Evolutionary conservation across 768 basidiomycete genomes (phyloP), one percentile per base, ranked within the genome.

Genomic region (Nevesoporus exiguus): DNA sequence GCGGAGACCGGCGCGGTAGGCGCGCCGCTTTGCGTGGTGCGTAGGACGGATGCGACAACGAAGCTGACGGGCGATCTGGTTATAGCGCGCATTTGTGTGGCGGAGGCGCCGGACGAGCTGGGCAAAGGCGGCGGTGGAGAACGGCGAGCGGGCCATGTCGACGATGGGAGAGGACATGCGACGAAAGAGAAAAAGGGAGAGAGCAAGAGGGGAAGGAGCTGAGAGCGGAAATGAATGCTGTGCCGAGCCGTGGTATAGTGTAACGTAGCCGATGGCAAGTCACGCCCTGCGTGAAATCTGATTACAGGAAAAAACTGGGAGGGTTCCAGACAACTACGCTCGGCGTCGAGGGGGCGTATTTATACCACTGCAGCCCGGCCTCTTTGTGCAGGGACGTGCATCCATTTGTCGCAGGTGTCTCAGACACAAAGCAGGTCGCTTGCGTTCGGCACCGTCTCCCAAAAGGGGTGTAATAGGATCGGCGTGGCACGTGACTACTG

Each of bases 21-120:
- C 83, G 33, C 72, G 77, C 5, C 65, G 73, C 41, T 76, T 76
- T 1, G 83, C 82, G 63, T 78, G 79, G 56, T 73, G 58, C 0
- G 79, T 78, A 14, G 71, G 75, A 5, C 53, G 65, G 14, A 71
- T 60, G 15, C 70, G 61, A 31, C 64, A 56, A 49, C 80, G 80
- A 29, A 73, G 62, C 42, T 67, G 61, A 44, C 55, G 63, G 0
- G 81, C 80, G 52, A 79, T 63, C 36, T 62, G 61, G 45, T 63
- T 51, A 65, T 78, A 76, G 52, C 71, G 75, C 1, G 59, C 63
- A 66, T 81, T 82, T 31, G 82, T 74, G 37, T 64, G 62, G 27
- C 73, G 75, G 34, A 82, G 72, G 43, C 74, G 76, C 40, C 60
- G 49, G 46, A 74, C 62, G 65, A 83, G 71, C 60, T 76, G 72